Evolutionary conservation across 441 rosid species (phyloP).

Genomic region (Gossypium davidsonii): DNA sequence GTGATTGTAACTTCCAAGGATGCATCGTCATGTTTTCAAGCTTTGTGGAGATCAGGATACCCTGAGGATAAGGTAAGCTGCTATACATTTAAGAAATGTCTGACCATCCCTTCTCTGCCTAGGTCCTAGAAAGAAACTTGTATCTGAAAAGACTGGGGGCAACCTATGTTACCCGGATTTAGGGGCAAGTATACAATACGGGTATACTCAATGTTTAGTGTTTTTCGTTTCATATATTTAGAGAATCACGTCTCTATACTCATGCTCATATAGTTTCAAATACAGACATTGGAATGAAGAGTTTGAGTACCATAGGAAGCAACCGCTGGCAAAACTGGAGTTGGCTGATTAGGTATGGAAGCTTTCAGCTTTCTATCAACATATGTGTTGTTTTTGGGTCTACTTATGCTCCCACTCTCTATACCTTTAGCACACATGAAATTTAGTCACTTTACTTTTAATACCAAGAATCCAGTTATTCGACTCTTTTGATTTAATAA

Average conservation of each 20-base stretch:
- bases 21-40: not conserved
- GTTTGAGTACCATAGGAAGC: not conserved
- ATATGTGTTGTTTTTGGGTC: not conserved
- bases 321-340: not conserved
- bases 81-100: not conserved
- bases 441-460: too few relatives aligned
- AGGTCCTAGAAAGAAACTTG: not conserved
- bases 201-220: not conserved
- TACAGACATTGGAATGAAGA: not conserved
- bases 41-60: not conserved
- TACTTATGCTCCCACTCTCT: too few relatives aligned
- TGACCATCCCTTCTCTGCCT: not conserved
- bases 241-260: not conserved
- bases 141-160: not conserved
- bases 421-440: too few relatives aligned
- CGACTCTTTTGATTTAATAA: too few relatives aligned
- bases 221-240: not conserved
- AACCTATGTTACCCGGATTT: not conserved
- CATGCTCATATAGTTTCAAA: not conserved
- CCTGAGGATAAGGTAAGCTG: not conserved
- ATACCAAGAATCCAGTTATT: too few relatives aligned
- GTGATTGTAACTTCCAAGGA: not conserved
- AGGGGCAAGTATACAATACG: not conserved
- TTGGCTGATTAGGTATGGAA: not conserved
- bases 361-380: not conserved